Evolutionary conservation across 257 asterid species (phyloP).

Genomic region (Salvia splendens): DNA sequence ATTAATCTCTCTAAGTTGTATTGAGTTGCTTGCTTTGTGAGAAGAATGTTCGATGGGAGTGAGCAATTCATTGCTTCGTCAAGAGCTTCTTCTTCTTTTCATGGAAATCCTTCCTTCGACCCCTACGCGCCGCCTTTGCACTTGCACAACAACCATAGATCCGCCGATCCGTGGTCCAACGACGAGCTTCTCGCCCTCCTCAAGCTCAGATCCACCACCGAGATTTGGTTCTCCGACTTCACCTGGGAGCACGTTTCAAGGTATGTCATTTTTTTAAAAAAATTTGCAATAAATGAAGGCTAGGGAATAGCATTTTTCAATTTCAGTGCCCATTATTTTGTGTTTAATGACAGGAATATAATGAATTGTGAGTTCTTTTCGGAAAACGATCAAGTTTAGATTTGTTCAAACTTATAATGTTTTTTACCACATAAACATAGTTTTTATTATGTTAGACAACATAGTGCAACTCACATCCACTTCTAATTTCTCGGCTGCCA

Average conservation of each 20-base stretch:
- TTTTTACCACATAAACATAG: no score
- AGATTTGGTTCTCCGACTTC: constrained; percentile 69
- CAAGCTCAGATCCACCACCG: constrained; percentile 71
- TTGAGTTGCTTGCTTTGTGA: no score
- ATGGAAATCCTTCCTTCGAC: constrained; percentile 45
- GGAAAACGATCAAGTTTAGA: background rate
- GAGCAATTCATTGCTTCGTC: constrained; percentile 58
- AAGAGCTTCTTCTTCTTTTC: constrained; percentile 46
- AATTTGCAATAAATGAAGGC: background rate
- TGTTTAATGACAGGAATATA: background rate
- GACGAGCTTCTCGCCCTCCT: constrained; percentile 66
- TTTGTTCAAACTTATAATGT: no score
- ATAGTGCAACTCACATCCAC: no score
- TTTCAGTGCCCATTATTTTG: constrained; percentile 24
- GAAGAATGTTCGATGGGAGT: constrained; percentile 59
- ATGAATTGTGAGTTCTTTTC: background rate
- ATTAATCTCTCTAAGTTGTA: background rate
- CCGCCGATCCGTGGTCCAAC: constrained; percentile 57
- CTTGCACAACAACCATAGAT: constrained; percentile 15
- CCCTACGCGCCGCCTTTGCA: constrained; percentile 25
- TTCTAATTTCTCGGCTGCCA: no score
- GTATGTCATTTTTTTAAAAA: constrained; percentile 25
- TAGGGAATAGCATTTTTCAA: background rate
- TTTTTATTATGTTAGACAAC: no score
- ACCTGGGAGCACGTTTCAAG: constrained; percentile 86